Percentiles rank a stretch among this genome's conserved stretches.
Evolutionary conservation across 208 protist species (phyloP).

Genomic region (Naegleria gruberi): DNA sequence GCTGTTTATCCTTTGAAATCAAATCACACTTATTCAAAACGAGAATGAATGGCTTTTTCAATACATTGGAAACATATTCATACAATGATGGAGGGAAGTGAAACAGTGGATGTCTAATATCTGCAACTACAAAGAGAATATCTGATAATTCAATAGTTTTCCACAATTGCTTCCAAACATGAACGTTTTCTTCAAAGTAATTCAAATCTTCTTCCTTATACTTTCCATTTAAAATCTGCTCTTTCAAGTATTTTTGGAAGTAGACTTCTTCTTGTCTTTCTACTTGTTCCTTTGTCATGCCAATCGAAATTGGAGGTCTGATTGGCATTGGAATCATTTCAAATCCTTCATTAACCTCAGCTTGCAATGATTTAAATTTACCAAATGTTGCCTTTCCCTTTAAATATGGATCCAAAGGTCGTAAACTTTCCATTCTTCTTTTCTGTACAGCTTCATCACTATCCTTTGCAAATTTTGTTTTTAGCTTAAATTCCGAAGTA

Average conservation of each 20-base stretch:
- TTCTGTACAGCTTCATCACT: background rate
- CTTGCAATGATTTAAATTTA: background rate
- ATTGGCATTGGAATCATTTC: background rate
- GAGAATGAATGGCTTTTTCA: slow-evolving; percentile 76
- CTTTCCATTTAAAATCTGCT: slow-evolving; percentile 29
- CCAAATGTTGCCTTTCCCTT: background rate
- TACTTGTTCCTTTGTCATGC: background rate
- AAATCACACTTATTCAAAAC: slow-evolving; percentile 91
- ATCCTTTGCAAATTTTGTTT: background rate
- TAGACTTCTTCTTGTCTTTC: background rate
- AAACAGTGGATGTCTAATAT: slow-evolving; percentile 85
- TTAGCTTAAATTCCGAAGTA: background rate
- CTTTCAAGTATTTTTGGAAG: slow-evolving; percentile 8
- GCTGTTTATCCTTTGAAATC: slow-evolving; percentile 49
- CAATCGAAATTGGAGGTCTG: background rate
- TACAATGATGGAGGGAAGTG: slow-evolving; percentile 83
- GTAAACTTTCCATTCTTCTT: background rate
- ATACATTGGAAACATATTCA: slow-evolving; percentile 64
- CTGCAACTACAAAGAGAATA: slow-evolving; percentile 81
- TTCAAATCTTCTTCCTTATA: slow-evolving; percentile 52
- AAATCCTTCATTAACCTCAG: background rate
- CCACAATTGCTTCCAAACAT: slow-evolving; percentile 97
- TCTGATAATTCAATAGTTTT: slow-evolving; percentile 86
- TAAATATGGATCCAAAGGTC: background rate
- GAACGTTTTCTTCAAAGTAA: slow-evolving; percentile 89